phyloP scores from a whole-genome alignment of 2,329 filamentous ascomycete genomes.

The Cytospora piceae region DNA sequence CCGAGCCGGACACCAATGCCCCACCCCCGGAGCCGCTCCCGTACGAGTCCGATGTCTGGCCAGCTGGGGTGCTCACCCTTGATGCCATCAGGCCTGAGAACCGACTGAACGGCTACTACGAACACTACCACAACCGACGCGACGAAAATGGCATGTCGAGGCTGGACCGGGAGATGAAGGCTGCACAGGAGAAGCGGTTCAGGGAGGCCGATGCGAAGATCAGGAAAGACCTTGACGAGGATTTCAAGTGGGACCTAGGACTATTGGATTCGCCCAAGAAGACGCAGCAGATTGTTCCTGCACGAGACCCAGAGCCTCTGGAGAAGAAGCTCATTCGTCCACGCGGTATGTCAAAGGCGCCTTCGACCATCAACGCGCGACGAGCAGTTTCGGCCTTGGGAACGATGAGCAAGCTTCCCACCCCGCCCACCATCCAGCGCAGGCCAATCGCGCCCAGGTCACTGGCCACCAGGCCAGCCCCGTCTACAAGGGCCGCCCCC shows the following conservation, averaged over 20 bases:
- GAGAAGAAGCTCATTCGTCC: slow-evolving; percentile 30
- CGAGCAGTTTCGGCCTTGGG: slow-evolving; percentile 59
- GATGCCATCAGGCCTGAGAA: slow-evolving; percentile 62
- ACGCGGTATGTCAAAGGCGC: slow-evolving; percentile 33
- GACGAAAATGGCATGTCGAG: slow-evolving; percentile 69
- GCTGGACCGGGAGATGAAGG: slow-evolving; percentile 63
- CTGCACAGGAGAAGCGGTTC: slow-evolving; percentile 53
- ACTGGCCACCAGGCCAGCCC: slow-evolving; percentile 29
- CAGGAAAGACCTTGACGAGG: slow-evolving; percentile 65
- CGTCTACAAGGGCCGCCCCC: slow-evolving; percentile 33
- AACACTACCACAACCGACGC: slow-evolving; percentile 63
- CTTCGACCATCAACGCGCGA: slow-evolving; percentile 59
- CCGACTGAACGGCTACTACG: slow-evolving; percentile 63
- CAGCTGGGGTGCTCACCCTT: slow-evolving; percentile 59
- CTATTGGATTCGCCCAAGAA: slow-evolving; percentile 52
- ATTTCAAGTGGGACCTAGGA: slow-evolving; percentile 37
- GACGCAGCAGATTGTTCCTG: slow-evolving; percentile 40
- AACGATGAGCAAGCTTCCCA: slow-evolving; percentile 39
- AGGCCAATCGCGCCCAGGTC: slow-evolving; percentile 15
- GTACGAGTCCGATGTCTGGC: slow-evolving; percentile 72
- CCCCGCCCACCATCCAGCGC: slow-evolving; percentile 34
- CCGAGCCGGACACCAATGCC: slow-evolving; percentile 46
- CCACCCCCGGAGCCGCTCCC: slow-evolving; percentile 50
- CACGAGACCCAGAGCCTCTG: slow-evolving; percentile 23
- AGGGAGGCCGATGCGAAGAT: slow-evolving; percentile 69